Evolutionary conservation across 306 rosid genomes (phyloP).

Genomic region (Pueraria montana): DNA sequence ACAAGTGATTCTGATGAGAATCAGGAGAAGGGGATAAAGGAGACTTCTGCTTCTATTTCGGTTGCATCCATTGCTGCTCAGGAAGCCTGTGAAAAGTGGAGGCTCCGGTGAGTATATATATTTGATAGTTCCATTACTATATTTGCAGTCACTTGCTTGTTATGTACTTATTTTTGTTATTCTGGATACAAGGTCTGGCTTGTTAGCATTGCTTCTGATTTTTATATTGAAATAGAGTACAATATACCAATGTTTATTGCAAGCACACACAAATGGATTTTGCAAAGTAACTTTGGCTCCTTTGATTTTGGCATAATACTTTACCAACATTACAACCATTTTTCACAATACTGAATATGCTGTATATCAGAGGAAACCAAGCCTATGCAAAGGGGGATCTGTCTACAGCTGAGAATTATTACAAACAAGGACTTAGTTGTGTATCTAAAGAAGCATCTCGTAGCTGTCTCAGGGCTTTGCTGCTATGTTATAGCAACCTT

Average conservation of each 20-base stretch:
- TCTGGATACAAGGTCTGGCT: slow-evolving; percentile 24
- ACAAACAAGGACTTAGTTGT: slow-evolving; percentile 79
- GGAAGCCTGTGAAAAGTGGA: slow-evolving; percentile 96
- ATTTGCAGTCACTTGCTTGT: slow-evolving; percentile 29
- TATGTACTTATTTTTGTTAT: slow-evolving; percentile 28
- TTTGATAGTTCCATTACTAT: slow-evolving; percentile 37
- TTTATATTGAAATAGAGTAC: slow-evolving; percentile 37
- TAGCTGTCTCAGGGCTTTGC: slow-evolving; percentile 86
- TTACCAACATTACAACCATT: slow-evolving; percentile 33
- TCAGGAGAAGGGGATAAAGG: slow-evolving; percentile 59
- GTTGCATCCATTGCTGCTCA: slow-evolving; percentile 67
- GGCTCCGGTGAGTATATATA: slow-evolving; percentile 72
- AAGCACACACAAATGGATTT: slow-evolving; percentile 18
- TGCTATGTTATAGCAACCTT: slow-evolving; percentile 97
- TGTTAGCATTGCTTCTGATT: slow-evolving; percentile 33
- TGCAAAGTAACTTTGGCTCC: slow-evolving; percentile 24
- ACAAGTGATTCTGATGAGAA: slow-evolving; percentile 51
- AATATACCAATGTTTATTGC: background rate
- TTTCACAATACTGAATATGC: slow-evolving; percentile 43
- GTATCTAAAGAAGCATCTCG: slow-evolving; percentile 70
- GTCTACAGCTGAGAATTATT: slow-evolving; percentile 84
- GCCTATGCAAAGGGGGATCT: slow-evolving; percentile 88
- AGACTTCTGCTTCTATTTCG: slow-evolving; percentile 58
- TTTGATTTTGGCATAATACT: slow-evolving; percentile 42
- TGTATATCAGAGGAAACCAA: slow-evolving; percentile 87